phyloP scores from a whole-genome alignment of 176 grass and related monocot genomes.

The Bonia amplexicaulis region DNA sequence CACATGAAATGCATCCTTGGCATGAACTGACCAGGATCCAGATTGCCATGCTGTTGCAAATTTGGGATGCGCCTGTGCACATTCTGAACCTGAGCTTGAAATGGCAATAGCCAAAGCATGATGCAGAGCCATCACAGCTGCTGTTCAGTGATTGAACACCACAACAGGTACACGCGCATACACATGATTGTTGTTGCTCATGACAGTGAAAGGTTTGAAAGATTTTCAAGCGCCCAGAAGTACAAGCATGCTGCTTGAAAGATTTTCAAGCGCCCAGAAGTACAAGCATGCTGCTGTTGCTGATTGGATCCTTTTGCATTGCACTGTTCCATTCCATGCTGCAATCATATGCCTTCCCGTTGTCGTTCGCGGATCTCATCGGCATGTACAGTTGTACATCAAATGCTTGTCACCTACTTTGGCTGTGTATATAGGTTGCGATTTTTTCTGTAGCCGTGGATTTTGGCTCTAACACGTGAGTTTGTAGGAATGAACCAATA shows the following conservation, averaged over 20 bases:
- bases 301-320: constrained; percentile 38
- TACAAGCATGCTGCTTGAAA: constrained; percentile 29
- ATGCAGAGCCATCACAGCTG: background rate
- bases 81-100: background rate
- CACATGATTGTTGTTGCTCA: background rate
- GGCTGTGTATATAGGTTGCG: too few species aligned
- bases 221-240: constrained; percentile 20
- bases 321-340: constrained; percentile 24
- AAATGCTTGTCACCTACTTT: too few species aligned
- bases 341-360: background rate
- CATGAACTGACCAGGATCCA: background rate
- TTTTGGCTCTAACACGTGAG: accelerated
- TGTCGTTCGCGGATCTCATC: background rate
- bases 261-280: constrained; percentile 22
- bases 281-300: constrained; percentile 32
- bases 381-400: background rate
- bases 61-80: background rate
- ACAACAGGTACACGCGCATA: background rate
- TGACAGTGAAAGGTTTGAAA: constrained; percentile 4
- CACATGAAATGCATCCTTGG: background rate
- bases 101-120: background rate
- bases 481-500: too few species aligned
- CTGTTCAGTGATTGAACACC: constrained; percentile 2
- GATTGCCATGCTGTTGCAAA: background rate
- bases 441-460: too few species aligned